Conservation (phyloP, 108 stramenopile species). For the Pseudonitzschia multistriata region DNA sequence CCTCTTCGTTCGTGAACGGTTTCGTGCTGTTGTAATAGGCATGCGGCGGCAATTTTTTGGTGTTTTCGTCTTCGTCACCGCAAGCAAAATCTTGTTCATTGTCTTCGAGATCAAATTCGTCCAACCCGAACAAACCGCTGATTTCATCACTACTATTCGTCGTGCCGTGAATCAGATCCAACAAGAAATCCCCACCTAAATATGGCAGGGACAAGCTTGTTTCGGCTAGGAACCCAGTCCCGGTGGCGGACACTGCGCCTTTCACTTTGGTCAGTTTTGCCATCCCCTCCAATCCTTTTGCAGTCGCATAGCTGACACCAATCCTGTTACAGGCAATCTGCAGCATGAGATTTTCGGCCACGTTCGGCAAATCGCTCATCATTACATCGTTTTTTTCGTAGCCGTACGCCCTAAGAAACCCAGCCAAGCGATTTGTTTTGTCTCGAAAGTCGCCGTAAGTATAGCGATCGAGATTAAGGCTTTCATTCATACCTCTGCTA, state of each 20-base stretch:
- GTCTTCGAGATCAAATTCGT: slow-evolving; percentile 23
- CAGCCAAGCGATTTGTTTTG: slow-evolving; percentile 30
- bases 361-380: slow-evolving; percentile 48
- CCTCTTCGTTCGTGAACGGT: slow-evolving; percentile 37
- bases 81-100: slow-evolving; percentile 21
- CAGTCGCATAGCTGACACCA: slow-evolving; percentile 39
- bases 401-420: slow-evolving; percentile 33
- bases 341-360: slow-evolving; percentile 38
- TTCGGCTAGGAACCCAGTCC: slow-evolving; percentile 31
- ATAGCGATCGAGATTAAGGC: slow-evolving; percentile 2
- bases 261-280: slow-evolving; percentile 35
- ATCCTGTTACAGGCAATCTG: slow-evolving; percentile 50
- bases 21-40: slow-evolving; percentile 32
- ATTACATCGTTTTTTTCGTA: slow-evolving; percentile 36
- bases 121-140: not conserved
- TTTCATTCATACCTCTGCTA: not conserved
- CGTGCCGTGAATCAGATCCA: slow-evolving; percentile 27
- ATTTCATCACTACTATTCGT: not conserved
- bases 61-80: slow-evolving; percentile 21
- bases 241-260: slow-evolving; percentile 21
- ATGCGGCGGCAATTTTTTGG: slow-evolving; percentile 13
- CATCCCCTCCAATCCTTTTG: slow-evolving; percentile 34
- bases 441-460: slow-evolving; percentile 32
- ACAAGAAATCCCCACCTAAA: slow-evolving; percentile 35
- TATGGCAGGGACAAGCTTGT: slow-evolving; percentile 23